Evolutionary conservation across 2,329 filamentous ascomycete genomes (phyloP).

Genomic region (Metarhizium album): DNA sequence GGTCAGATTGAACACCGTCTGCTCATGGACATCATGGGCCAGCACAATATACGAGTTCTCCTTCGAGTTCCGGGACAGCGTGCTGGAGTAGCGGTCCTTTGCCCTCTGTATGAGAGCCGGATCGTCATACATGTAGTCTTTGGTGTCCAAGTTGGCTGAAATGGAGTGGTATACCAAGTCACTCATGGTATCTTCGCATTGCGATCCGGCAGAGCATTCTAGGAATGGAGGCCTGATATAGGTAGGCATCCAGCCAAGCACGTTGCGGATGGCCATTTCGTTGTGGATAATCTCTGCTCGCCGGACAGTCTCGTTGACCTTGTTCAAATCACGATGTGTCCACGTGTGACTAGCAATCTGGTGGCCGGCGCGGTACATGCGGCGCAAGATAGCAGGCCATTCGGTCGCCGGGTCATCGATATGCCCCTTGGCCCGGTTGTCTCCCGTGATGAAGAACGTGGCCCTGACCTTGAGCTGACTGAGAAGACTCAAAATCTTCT

Average conservation of each 20-base stretch:
- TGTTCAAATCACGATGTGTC: slow-evolving; percentile 33
- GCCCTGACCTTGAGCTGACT: slow-evolving; percentile 21
- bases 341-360: slow-evolving; percentile 37
- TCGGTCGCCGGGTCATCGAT: slow-evolving; percentile 26
- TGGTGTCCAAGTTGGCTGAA: slow-evolving; percentile 48
- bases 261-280: slow-evolving; percentile 32
- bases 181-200: slow-evolving; percentile 25
- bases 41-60: slow-evolving; percentile 37
- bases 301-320: slow-evolving; percentile 22
- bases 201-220: slow-evolving; percentile 29
- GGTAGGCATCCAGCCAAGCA: slow-evolving; percentile 29
- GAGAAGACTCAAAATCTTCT: slow-evolving; percentile 28
- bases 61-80: slow-evolving; percentile 21
- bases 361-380: slow-evolving; percentile 32
- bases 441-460: slow-evolving; percentile 33
- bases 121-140: slow-evolving; percentile 45
- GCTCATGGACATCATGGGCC: slow-evolving; percentile 39
- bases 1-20: slow-evolving; percentile 32
- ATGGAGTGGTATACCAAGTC: slow-evolving; percentile 43
- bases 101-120: slow-evolving; percentile 37
- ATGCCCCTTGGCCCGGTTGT: slow-evolving; percentile 28
- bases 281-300: slow-evolving; percentile 31
- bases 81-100: slow-evolving; percentile 26
- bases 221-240: slow-evolving; percentile 36
- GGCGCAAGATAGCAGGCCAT: slow-evolving; percentile 27